Evolutionary conservation across 345 rosid species (phyloP), one percentile per base, ranked within the genome.

Genomic region (Hibiscus trionum): DNA sequence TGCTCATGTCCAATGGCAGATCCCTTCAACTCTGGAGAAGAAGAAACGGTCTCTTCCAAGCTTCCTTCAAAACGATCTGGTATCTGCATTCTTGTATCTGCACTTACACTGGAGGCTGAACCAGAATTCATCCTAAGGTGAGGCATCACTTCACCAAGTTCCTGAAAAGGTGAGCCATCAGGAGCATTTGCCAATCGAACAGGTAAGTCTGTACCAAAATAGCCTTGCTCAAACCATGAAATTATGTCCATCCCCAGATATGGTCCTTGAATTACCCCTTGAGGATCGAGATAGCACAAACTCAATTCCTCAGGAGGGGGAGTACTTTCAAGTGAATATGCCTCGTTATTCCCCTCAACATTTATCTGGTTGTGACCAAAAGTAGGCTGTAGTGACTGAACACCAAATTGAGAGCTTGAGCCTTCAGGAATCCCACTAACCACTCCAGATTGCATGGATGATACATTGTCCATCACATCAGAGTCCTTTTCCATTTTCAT

Each of bases 141-240:
- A 5, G 90, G 90, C 87, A 93, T 84, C 65, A 88, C 75, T 44
- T 78, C 86, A 39, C 97, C 93, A 47, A 91, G 79, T 73, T 78
- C 86, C 74, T 69, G 85, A 78, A 91, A 91, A 72, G 94, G 86
- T 50, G 84, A 84, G 66, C 88, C 94, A 66, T 88, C 91, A n/a
- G 88, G 86, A 65, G 91, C 94, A 84, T 85, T 87, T 58, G 83
- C 86, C 80, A 88, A 81, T 69, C 93, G 86, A 60, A 91, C 93
- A 11, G 82, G 93, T 77, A 93, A 86, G 72, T 93, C 97, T 37
- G 83, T 81, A 31, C 94, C 96, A 80, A 93, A 93, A 80, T 89
- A 93, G 0, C 97, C 98, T 81, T 93, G 94, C 70, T 88, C 94
- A 84, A 88, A 86, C 98, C 98, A 93, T 42, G 84, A 80, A 55